phyloP scores from a whole-genome alignment of 768 basidiomycete genomes.

The Macrolepiota dolichaula region DNA sequence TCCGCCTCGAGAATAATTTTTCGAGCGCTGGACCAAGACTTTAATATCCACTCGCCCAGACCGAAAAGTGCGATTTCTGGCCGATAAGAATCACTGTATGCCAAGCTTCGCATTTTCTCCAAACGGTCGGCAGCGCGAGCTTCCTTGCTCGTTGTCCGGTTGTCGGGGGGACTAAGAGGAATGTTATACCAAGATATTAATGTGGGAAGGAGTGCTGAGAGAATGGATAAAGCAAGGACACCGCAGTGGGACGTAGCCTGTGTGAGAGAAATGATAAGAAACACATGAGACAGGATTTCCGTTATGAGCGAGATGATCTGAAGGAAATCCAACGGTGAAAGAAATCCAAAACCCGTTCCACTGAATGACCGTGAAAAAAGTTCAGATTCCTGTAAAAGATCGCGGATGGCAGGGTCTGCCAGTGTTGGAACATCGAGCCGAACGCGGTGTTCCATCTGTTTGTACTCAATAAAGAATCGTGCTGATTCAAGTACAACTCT shows the following conservation, averaged over 20 bases:
- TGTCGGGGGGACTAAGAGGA: conserved; percentile 38
- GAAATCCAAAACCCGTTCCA: conserved; percentile 72
- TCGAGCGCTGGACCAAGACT: conserved; percentile 69
- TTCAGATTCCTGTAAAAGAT: conserved; percentile 84
- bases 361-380: conserved; percentile 80
- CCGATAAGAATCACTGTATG: conserved; percentile 71
- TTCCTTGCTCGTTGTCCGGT: conserved; percentile 49
- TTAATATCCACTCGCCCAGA: conserved; percentile 80
- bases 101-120: conserved; percentile 72
- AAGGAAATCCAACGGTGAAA: conserved; percentile 78
- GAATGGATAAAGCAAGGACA: conserved; percentile 56
- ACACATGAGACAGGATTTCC: conserved; percentile 70
- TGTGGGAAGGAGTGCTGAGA: conserved; percentile 59
- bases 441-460: conserved; percentile 74
- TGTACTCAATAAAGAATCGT: conserved; percentile 71
- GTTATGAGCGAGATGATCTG: conserved; percentile 68
- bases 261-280: conserved; percentile 65
- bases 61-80: conserved; percentile 82
- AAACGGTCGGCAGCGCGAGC: conserved; percentile 65
- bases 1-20: conserved; percentile 58
- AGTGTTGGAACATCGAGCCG: conserved; percentile 78
- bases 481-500: conserved; percentile 70
- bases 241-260: conserved; percentile 51
- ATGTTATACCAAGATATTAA: conserved; percentile 49
- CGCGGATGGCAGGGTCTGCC: conserved; percentile 66